A percentile compares a stretch with the other conserved stretches of the same genome.
Evolutionary conservation across 2,329 filamentous ascomycete species (phyloP).

Genomic region (Lithohypha guttulata): DNA sequence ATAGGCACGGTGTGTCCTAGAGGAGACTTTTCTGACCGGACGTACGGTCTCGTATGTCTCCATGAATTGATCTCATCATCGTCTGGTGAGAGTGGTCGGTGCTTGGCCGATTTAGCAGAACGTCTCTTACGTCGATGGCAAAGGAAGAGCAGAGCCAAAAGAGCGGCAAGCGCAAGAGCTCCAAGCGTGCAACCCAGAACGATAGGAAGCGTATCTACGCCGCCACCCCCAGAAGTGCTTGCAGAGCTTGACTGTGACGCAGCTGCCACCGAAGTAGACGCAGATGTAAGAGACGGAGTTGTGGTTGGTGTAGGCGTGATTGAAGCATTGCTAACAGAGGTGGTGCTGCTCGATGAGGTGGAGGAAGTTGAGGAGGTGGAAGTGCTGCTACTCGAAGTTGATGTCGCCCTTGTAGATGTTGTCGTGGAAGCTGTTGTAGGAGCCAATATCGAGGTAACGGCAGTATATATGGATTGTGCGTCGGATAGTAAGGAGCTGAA

Average conservation of each 20-base stretch:
- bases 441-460: slow-evolving; percentile 16
- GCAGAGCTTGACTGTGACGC: slow-evolving; percentile 3
- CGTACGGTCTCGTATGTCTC: slow-evolving; percentile 11
- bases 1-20: slow-evolving; percentile 2
- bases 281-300: slow-evolving; percentile 3
- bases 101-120: slow-evolving; percentile 12
- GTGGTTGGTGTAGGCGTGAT: slow-evolving; percentile 9
- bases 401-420: slow-evolving; percentile 3
- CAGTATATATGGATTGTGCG: slow-evolving; percentile 17
- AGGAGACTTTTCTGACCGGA: slow-evolving; percentile 2
- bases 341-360: slow-evolving; percentile 6
- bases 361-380: slow-evolving; percentile 8
- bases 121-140: slow-evolving; percentile 12
- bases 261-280: slow-evolving; percentile 4
- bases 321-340: slow-evolving; percentile 8
- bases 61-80: slow-evolving; percentile 21
- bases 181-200: slow-evolving; percentile 20
- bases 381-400: slow-evolving; percentile 4
- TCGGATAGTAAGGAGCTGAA: slow-evolving; percentile 16
- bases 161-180: slow-evolving; percentile 16
- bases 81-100: slow-evolving; percentile 16
- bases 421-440: slow-evolving; percentile 11
- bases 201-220: slow-evolving; percentile 13
- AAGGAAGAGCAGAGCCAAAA: slow-evolving; percentile 15
- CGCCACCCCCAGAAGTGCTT: slow-evolving; percentile 6